These are phyloP conservation scores for Leccinum pellstonianum DNA, from an alignment of 768 basidiomycete genomes.

Conservation along the genomic window DNA sequence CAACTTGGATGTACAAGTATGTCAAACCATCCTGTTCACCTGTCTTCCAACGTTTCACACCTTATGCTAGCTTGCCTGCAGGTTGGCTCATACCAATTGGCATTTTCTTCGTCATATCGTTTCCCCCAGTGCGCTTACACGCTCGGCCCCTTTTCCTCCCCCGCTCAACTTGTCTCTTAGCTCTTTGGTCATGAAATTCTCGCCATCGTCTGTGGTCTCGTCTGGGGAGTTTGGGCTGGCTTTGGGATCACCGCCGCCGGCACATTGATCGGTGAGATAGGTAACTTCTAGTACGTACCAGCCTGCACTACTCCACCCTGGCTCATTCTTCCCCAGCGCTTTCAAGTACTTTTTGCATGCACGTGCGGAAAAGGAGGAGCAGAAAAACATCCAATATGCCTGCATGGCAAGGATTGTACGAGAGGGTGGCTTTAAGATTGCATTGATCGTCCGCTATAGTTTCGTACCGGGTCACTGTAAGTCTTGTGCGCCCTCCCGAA, in stretches of 20 bases:
- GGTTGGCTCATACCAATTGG: conserved; percentile 82
- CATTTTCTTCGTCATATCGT: conserved; percentile 80
- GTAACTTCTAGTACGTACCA: conserved; percentile 77
- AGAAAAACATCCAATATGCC: conserved; percentile 55
- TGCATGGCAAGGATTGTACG: conserved; percentile 68
- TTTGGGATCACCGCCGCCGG: conserved; percentile 86
- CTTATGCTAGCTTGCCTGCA: conserved; percentile 40
- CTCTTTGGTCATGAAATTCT: conserved; percentile 93
- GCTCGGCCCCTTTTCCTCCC: background rate
- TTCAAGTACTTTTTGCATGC: conserved; percentile 79
- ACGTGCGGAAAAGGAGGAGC: conserved; percentile 74
- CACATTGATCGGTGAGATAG: conserved; percentile 82
- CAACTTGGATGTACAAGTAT: conserved; percentile 45
- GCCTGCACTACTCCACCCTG: background rate
- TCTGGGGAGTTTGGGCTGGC: conserved; percentile 86
- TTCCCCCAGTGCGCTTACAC: conserved; percentile 62
- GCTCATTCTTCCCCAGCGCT: conserved; percentile 46
- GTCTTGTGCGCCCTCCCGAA: conserved; percentile 24
- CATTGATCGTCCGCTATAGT: conserved; percentile 71
- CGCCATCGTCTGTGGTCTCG: conserved; percentile 82
- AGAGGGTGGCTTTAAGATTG: conserved; percentile 86
- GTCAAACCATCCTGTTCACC: conserved; percentile 3
- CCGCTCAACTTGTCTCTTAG: conserved; percentile 33
- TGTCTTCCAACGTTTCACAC: background rate
- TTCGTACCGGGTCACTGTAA: conserved; percentile 86